Percentiles rank a stretch among this genome's conserved stretches.
Evolutionary conservation across 164 flowering plant species (phyloP).

Genomic region (Malania oleifera): DNA sequence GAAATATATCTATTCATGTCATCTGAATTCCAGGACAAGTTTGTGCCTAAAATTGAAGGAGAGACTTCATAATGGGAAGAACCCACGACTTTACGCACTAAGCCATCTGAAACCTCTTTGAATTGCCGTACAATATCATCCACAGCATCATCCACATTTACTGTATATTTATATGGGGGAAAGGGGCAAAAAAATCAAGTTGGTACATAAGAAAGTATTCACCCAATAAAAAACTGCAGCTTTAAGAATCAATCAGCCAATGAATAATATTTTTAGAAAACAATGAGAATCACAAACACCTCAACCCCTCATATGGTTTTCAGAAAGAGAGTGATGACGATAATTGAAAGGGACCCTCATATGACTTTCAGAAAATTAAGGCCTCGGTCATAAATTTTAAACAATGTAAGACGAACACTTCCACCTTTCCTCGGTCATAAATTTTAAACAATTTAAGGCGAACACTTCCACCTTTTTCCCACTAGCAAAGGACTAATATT

Average conservation of each 20-base stretch:
- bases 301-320: no score
- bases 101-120: conserved; percentile 90
- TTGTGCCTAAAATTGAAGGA: conserved; percentile 27
- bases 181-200: conserved; percentile 1
- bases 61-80: conserved; percentile 32
- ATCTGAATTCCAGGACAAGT: conserved; percentile 52
- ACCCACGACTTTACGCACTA: conserved; percentile 71
- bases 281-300: no score
- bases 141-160: conserved; percentile 95
- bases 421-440: no score
- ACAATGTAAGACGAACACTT: no score
- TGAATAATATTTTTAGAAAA: no score
- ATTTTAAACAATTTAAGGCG: no score
- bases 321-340: not conserved
- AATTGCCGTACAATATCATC: conserved; percentile 96
- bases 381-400: not conserved
- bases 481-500: no score
- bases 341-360: not conserved
- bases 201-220: not conserved
- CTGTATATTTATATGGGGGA: conserved; percentile 34
- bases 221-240: not conserved
- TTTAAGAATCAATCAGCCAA: no score
- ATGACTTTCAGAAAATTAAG: not conserved
- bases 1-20: conserved; percentile 33
- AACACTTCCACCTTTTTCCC: no score